Evolutionary conservation across 495 filamentous ascomycete species (phyloP).

Genomic region (Neurospora africana): DNA sequence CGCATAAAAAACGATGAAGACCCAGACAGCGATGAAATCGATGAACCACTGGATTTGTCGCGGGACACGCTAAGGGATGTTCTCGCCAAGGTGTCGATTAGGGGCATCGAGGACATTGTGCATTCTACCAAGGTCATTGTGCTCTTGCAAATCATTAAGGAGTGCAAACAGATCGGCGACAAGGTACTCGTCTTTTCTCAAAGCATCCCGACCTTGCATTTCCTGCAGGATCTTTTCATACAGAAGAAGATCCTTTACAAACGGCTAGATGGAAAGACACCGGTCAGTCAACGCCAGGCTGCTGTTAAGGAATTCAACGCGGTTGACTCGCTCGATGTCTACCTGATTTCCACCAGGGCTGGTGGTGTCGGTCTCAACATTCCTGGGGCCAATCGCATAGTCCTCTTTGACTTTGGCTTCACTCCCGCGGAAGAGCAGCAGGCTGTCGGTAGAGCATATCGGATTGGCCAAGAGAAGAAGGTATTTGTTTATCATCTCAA

Average conservation of each 20-base stretch:
- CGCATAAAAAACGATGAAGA: slow-evolving; percentile 1
- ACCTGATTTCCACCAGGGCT: slow-evolving; percentile 73
- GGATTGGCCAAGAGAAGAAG: slow-evolving; percentile 71
- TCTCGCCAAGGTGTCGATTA: slow-evolving; percentile 15
- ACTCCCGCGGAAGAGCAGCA: slow-evolving; percentile 79
- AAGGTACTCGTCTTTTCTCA: slow-evolving; percentile 76
- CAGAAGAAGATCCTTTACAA: slow-evolving; percentile 30
- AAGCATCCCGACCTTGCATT: slow-evolving; percentile 56
- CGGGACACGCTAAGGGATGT: slow-evolving; percentile 23
- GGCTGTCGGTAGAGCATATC: slow-evolving; percentile 79
- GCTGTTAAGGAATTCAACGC: slow-evolving; percentile 59
- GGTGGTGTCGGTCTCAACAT: slow-evolving; percentile 81
- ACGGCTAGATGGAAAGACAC: slow-evolving; percentile 57
- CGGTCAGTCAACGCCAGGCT: slow-evolving; percentile 43
- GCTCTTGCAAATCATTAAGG: slow-evolving; percentile 53
- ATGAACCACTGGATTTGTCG: slow-evolving; percentile 13
- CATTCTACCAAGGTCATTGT: slow-evolving; percentile 58
- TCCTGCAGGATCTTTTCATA: slow-evolving; percentile 47
- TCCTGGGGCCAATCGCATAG: slow-evolving; percentile 70
- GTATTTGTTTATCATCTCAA: slow-evolving; percentile 86
- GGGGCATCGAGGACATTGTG: slow-evolving; percentile 22
- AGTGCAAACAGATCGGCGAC: slow-evolving; percentile 50
- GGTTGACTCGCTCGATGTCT: slow-evolving; percentile 35
- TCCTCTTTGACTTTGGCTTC: slow-evolving; percentile 78
- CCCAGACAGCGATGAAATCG: slow-evolving; percentile 18